Evolutionary conservation across 768 basidiomycete genomes (phyloP).

Genomic region (Serendipita sp.): DNA sequence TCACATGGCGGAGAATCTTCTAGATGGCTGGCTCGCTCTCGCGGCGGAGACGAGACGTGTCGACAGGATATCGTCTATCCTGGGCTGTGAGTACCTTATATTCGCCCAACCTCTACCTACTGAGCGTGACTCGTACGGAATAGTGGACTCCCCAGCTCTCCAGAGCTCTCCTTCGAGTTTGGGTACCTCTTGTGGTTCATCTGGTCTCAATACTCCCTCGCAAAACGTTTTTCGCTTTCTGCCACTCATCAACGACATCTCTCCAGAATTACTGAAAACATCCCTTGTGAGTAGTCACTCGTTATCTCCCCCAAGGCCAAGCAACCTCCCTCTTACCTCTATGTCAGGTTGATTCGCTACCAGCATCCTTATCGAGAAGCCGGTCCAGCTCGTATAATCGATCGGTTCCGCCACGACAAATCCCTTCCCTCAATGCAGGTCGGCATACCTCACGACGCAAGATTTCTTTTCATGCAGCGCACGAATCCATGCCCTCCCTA

Average conservation of each 20-base stretch:
- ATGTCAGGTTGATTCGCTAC: background rate
- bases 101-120: background rate
- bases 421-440: too few species aligned
- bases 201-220: slow-evolving; percentile 4
- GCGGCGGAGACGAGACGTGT: background rate
- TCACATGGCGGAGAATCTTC: background rate
- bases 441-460: too few species aligned
- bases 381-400: background rate
- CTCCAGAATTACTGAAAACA: background rate
- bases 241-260: background rate
- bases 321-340: background rate
- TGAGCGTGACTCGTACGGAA: background rate
- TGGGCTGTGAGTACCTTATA: background rate
- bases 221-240: background rate
- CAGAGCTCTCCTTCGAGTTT: background rate
- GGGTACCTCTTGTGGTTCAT: background rate
- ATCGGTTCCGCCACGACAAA: background rate
- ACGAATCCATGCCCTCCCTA: too few species aligned
- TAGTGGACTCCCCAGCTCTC: background rate
- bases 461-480: too few species aligned
- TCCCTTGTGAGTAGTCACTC: background rate
- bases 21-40: slow-evolving; percentile 4
- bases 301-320: background rate
- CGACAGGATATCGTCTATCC: background rate
- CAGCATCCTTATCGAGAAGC: background rate